Evolutionary conservation across 352 stramenopile genomes (phyloP).

Genomic region (Discostella stelligera): DNA sequence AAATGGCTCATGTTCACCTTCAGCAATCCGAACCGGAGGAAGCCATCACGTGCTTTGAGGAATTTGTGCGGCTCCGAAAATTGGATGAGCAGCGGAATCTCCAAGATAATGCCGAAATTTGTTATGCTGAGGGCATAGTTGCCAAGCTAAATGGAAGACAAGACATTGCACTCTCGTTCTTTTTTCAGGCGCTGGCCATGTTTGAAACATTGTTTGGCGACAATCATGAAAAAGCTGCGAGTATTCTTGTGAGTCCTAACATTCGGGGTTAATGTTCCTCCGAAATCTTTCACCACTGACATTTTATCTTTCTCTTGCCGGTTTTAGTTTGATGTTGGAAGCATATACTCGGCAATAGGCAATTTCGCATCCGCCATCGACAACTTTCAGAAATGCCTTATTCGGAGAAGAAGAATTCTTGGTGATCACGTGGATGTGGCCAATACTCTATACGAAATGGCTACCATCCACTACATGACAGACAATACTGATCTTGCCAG

Average conservation of each 20-base stretch:
- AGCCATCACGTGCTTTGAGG: constrained; percentile 57
- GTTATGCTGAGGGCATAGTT: constrained; percentile 54
- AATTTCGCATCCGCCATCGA: constrained; percentile 31
- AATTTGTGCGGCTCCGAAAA: constrained; percentile 53
- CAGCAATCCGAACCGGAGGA: constrained; percentile 52
- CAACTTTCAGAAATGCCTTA: constrained; percentile 47
- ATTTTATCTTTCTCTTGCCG: background rate
- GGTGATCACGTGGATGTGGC: constrained; percentile 56
- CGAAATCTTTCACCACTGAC: background rate
- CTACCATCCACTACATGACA: constrained; percentile 30
- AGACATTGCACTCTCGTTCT: constrained; percentile 51
- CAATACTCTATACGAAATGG: constrained; percentile 58
- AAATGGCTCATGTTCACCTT: constrained; percentile 63
- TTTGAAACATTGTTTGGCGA: constrained; percentile 55
- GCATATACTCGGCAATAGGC: constrained; percentile 34
- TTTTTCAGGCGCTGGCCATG: constrained; percentile 52
- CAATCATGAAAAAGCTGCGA: constrained; percentile 57
- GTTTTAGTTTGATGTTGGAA: constrained; percentile 57
- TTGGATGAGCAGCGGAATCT: constrained; percentile 52
- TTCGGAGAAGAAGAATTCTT: constrained; percentile 41
- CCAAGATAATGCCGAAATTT: constrained; percentile 62
- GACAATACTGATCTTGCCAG: constrained; percentile 25
- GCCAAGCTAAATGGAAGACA: constrained; percentile 51
- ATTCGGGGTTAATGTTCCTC: background rate
- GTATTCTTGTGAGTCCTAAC: constrained; percentile 40